These are phyloP conservation scores for Marasmius fiardii DNA, from an alignment of 1,284 basidiomycete species.

Conservation along the genomic window DNA sequence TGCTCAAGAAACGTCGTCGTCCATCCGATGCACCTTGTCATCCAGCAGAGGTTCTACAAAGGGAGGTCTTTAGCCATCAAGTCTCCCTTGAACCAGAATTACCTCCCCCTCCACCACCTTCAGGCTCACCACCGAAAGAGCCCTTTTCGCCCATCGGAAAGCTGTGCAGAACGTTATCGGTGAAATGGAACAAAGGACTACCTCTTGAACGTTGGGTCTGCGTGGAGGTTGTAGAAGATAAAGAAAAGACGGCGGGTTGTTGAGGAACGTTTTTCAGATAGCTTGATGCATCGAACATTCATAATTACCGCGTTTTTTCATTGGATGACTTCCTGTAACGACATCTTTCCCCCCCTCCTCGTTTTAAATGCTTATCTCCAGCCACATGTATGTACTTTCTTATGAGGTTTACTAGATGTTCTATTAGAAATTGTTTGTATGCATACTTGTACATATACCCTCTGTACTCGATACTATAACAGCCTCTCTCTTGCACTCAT, in stretches of 20 bases:
- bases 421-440: too few species aligned
- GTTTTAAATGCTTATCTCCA: too few species aligned
- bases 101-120: not conserved
- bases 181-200: not conserved
- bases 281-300: too few species aligned
- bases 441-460: too few species aligned
- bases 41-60: conserved; percentile 11
- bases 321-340: too few species aligned
- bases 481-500: too few species aligned
- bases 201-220: conserved; percentile 11
- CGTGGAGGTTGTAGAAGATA: conserved; percentile 10
- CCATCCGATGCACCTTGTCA: conserved; percentile 10
- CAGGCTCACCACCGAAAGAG: not conserved
- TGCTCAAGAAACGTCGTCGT: conserved; percentile 11
- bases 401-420: too few species aligned
- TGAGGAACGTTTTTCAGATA: not conserved
- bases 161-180: conserved; percentile 3
- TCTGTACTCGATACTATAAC: too few species aligned
- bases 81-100: conserved; percentile 7
- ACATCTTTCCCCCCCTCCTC: too few species aligned
- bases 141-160: not conserved
- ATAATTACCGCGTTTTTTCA: too few species aligned
- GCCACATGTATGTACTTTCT: too few species aligned
- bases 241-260: conserved; percentile 3
- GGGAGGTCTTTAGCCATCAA: conserved; percentile 12